These are phyloP conservation scores for Fusarium brevicatenulatum DNA, from an alignment of 2,329 filamentous ascomycete genomes.

Conservation along the genomic window DNA sequence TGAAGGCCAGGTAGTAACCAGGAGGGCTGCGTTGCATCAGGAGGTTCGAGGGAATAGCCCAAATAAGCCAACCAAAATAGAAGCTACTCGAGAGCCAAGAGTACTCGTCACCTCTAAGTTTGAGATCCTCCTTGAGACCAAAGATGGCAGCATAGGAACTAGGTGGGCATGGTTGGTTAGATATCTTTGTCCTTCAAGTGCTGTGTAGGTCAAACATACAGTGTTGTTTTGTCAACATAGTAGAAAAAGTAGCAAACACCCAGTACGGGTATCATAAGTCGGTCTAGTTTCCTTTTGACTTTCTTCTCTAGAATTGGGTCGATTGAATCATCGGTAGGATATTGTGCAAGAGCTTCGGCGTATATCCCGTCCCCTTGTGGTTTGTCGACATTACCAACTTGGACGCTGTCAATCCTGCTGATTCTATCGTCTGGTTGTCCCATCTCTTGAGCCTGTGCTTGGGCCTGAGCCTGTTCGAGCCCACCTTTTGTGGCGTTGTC, in stretches of 20 bases:
- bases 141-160: conserved; percentile 72
- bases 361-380: conserved; percentile 45
- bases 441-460: not conserved
- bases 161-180: not conserved
- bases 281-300: conserved; percentile 52
- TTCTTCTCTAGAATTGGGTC: conserved; percentile 48
- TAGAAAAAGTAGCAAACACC: conserved; percentile 56
- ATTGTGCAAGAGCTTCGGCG: conserved; percentile 49
- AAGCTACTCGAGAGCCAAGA: conserved; percentile 53
- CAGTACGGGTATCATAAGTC: conserved; percentile 51
- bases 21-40: conserved; percentile 49
- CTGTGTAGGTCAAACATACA: conserved; percentile 41
- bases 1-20: conserved; percentile 52
- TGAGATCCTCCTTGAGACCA: conserved; percentile 67
- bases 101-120: conserved; percentile 67
- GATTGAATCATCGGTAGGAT: conserved; percentile 52
- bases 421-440: conserved; percentile 5
- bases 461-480: conserved; percentile 1
- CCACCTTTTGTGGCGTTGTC: not conserved
- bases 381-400: conserved; percentile 3
- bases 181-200: too few species aligned
- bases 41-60: conserved; percentile 48
- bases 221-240: conserved; percentile 60
- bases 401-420: not conserved
- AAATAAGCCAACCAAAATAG: conserved; percentile 53